Percentiles rank a stretch among this genome's conserved stretches.
phyloP scores from a whole-genome alignment of 148 eudicot species.

The Silene uniflora region DNA sequence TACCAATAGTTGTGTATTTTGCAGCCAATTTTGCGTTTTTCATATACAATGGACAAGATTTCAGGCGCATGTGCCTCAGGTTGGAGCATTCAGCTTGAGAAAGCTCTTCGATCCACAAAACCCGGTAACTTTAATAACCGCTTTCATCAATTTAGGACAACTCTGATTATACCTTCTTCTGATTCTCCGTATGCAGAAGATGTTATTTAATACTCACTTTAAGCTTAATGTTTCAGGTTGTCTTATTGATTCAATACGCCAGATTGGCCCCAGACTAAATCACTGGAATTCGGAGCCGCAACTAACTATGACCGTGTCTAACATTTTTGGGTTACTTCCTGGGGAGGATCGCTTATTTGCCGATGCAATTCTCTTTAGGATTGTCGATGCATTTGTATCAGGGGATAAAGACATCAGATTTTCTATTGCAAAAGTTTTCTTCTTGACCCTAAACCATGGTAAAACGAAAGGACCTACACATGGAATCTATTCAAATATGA shows the following conservation, averaged over 20 bases:
- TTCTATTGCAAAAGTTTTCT: constrained; percentile 48
- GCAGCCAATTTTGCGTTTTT: too few species aligned
- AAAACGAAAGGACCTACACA: constrained; percentile 23
- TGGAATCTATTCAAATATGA: constrained; percentile 48
- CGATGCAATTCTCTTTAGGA: constrained; percentile 72
- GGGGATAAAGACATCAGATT: constrained; percentile 50
- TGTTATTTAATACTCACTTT: too few species aligned
- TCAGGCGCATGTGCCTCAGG: constrained; percentile 70
- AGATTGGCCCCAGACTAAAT: constrained; percentile 46
- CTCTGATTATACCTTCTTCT: too few species aligned
- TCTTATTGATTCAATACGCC: constrained; percentile 42
- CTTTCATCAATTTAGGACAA: background rate
- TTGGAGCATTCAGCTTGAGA: constrained; percentile 88
- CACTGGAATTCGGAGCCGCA: constrained; percentile 59
- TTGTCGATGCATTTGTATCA: constrained; percentile 64
- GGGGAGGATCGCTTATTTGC: constrained; percentile 81
- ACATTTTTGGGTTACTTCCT: constrained; percentile 53
- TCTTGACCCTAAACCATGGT: constrained; percentile 29
- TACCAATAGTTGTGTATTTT: too few species aligned
- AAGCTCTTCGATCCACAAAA: constrained; percentile 65
- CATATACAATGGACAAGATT: constrained; percentile 69
- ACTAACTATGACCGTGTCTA: constrained; percentile 43
- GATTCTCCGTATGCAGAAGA: too few species aligned
- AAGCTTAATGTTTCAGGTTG: constrained; percentile 51
- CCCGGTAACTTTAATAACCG: constrained; percentile 37